Evolutionary conservation across 2,329 filamentous ascomycete species (phyloP).

Genomic region (Didymella pinodella): DNA sequence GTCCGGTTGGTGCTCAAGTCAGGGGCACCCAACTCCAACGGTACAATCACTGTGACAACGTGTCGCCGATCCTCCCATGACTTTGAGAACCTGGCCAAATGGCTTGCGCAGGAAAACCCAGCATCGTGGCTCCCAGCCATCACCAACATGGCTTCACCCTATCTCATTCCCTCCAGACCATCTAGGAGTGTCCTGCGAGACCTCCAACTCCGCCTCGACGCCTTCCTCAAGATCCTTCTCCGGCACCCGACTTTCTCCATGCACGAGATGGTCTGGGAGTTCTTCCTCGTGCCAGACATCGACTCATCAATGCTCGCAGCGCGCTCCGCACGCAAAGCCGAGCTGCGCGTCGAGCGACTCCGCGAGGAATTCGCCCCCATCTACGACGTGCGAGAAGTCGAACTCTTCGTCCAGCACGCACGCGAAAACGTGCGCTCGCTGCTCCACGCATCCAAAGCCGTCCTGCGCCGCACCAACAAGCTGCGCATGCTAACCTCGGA

Average conservation of each 20-base stretch:
- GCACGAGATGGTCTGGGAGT: slow-evolving; percentile 98
- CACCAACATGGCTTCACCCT: slow-evolving; percentile 80
- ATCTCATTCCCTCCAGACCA: slow-evolving; percentile 91
- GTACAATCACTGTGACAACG: slow-evolving; percentile 92
- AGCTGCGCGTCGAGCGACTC: slow-evolving; percentile 81
- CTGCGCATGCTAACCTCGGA: slow-evolving; percentile 72
- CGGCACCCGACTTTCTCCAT: slow-evolving; percentile 91
- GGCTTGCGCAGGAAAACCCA: slow-evolving; percentile 87
- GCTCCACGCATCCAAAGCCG: slow-evolving; percentile 81
- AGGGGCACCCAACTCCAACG: slow-evolving; percentile 80
- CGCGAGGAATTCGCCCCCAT: slow-evolving; percentile 88
- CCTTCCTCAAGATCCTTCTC: slow-evolving; percentile 85
- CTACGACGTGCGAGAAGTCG: slow-evolving; percentile 81
- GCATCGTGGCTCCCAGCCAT: slow-evolving; percentile 92
- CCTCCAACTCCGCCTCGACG: slow-evolving; percentile 84
- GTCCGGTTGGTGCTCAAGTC: slow-evolving; percentile 94
- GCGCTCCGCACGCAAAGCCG: slow-evolving; percentile 84
- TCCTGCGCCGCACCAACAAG: slow-evolving; percentile 80
- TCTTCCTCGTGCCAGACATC: slow-evolving; percentile 95
- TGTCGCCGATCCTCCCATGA: slow-evolving; percentile 86
- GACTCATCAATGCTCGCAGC: slow-evolving; percentile 90
- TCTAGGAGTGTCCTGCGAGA: slow-evolving; percentile 87
- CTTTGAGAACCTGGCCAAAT: slow-evolving; percentile 87
- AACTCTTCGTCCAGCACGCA: slow-evolving; percentile 90
- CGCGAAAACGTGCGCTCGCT: slow-evolving; percentile 87